phyloP scores from a whole-genome alignment of 2,329 filamentous ascomycete species.

The Achaetomium macrosporum region DNA sequence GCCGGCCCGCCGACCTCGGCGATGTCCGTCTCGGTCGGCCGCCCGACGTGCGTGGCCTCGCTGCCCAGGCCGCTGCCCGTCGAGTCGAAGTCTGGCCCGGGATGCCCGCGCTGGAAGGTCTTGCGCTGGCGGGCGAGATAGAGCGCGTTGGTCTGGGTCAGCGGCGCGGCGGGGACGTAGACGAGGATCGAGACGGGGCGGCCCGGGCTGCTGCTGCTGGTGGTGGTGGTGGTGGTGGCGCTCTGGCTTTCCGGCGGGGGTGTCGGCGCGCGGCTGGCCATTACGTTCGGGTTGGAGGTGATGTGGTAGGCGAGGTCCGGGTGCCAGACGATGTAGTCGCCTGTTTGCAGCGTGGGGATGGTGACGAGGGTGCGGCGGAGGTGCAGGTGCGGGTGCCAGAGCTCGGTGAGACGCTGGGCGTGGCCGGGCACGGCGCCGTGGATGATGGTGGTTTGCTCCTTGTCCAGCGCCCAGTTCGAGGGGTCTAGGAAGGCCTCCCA shows the following conservation, averaged over 20 bases:
- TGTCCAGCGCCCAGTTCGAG: conserved; percentile 40
- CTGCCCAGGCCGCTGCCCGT: conserved; percentile 44
- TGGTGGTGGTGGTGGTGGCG: conserved; percentile 4
- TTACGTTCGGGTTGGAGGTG: conserved; percentile 39
- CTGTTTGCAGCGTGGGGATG: conserved; percentile 48
- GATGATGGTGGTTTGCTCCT: conserved; percentile 49
- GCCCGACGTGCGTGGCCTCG: conserved; percentile 45
- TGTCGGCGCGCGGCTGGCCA: conserved; percentile 30
- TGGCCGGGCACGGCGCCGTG: conserved; percentile 54
- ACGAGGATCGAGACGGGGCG: conserved; percentile 44
- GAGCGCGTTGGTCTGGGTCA: conserved; percentile 53
- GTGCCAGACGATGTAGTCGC: conserved; percentile 56
- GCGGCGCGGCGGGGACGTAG: conserved; percentile 49
- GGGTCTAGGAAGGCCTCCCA: conserved; percentile 49
- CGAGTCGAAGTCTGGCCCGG: conserved; percentile 48
- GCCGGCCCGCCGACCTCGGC: conserved; percentile 44
- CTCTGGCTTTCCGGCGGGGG: conserved; percentile 24
- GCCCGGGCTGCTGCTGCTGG: no score
- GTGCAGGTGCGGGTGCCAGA: conserved; percentile 52
- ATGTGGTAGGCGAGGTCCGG: conserved; percentile 53
- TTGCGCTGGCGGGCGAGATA: conserved; percentile 54
- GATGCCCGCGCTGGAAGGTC: conserved; percentile 48
- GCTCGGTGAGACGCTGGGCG: conserved; percentile 51
- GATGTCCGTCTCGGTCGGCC: conserved; percentile 47
- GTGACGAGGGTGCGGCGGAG: conserved; percentile 49